These are phyloP conservation scores for Eleusine indica DNA, from an alignment of 176 grass and related monocot species.

Conservation along the genomic window DNA sequence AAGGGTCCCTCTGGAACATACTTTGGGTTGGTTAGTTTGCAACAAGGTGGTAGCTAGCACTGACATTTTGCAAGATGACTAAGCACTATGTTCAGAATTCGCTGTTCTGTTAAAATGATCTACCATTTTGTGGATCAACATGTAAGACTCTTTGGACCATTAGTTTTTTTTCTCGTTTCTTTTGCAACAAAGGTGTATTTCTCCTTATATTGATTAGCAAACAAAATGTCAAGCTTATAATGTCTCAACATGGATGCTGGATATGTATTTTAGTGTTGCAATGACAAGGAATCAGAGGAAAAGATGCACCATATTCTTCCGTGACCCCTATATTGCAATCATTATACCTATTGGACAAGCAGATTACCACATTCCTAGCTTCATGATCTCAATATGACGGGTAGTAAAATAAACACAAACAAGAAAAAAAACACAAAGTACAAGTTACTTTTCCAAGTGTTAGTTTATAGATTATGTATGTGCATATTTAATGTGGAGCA, in stretches of 20 bases:
- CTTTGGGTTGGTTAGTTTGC: slow-evolving; percentile 72
- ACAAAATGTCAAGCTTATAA: slow-evolving; percentile 1
- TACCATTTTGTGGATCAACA: background rate
- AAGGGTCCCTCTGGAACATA: slow-evolving; percentile 74
- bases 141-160: background rate
- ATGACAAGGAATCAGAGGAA: slow-evolving; percentile 23
- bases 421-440: background rate
- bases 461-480: background rate
- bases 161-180: background rate
- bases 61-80: slow-evolving; percentile 27
- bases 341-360: background rate
- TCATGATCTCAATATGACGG: background rate
- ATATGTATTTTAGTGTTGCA: slow-evolving; percentile 29
- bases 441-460: no score
- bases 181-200: slow-evolving; percentile 12
- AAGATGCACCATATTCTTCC: slow-evolving; percentile 22
- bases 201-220: background rate
- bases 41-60: slow-evolving; percentile 54
- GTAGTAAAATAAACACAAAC: slow-evolving; percentile 3
- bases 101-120: background rate
- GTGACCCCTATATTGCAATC: background rate
- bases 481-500: background rate
- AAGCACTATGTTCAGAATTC: background rate
- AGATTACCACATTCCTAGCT: background rate
- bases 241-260: slow-evolving; percentile 26